Base-by-base conservation (phyloP, 208 protist genomes). In the Herpetomonas tarakana region DNA sequence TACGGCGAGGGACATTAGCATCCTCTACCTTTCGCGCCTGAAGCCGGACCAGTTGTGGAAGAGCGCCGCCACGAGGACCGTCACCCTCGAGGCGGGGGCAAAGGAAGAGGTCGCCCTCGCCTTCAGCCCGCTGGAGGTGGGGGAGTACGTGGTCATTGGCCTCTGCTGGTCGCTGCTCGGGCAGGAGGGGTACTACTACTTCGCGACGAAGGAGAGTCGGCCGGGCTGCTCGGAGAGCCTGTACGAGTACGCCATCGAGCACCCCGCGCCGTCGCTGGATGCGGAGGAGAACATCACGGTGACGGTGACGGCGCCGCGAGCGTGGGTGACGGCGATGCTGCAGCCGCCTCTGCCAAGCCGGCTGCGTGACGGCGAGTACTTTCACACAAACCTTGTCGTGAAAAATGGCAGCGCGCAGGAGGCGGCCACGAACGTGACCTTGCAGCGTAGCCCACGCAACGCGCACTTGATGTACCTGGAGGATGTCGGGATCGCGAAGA, bases 141-240 rank as follows among this genome's bases (percentile, higher is more conserved):
- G 81, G 25, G 69, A 75, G 24, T 93, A 89, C 61, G 70, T 87
- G 24, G 74, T 93, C 30, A 77, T 93, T 52, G 86, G 86, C 16
- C 78, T 93, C 24, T 78, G 71, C 63, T 93, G 86, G 83, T 57
- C 47, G 16, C 52, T 93, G 26, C 28, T 76, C 44, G 75, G 68
- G 2, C 69, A 83, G 50, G 71, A 84, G 28, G 86, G 86, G 4
- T 90, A 93, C 64, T 88, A 91, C 71, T 93, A 93, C 81, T 91
- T 94, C 54, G 71, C 76, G 44, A 88, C 88, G 11, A 53, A 57
- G 4, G 76, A 78, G 39, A 76, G 65, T 55, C 71, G 73, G 21
- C 57, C 68, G 3, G 71, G 72, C 11, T 74, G 58, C 49, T 65
- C 62, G 27, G 70, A 84, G 47, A 80, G 76, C 22, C 38, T 82